A percentile compares a stretch with the other conserved stretches of the same genome.
Evolutionary conservation across 345 rosid species (phyloP).

Genomic region (Corchorus olitorius): DNA sequence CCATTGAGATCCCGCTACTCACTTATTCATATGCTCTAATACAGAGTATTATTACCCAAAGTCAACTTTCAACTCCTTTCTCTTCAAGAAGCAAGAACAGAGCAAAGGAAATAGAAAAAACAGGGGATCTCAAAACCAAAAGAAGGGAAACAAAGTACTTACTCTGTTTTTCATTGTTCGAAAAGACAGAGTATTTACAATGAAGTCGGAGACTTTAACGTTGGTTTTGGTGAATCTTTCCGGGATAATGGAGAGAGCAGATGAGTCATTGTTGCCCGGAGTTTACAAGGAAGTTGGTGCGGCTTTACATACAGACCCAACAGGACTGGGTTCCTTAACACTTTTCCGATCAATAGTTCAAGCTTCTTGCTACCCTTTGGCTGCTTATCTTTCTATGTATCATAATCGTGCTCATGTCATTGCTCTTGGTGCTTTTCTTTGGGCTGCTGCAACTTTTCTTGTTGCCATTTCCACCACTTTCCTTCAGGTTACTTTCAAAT

Average conservation of each 20-base stretch:
- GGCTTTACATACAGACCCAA: conserved; percentile 59
- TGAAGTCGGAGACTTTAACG: conserved; percentile 57
- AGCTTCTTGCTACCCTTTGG: conserved; percentile 58
- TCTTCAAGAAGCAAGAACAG: neutral
- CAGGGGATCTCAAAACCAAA: conserved; percentile 6
- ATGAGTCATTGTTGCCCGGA: conserved; percentile 69
- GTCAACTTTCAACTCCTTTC: neutral
- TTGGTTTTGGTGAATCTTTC: conserved; percentile 64
- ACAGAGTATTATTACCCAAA: neutral
- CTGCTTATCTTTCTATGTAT: conserved; percentile 57
- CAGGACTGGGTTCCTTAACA: conserved; percentile 61
- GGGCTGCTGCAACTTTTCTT: conserved; percentile 72
- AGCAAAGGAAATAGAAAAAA: neutral
- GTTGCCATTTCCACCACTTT: conserved; percentile 69
- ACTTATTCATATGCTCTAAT: neutral
- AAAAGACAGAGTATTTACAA: conserved; percentile 1
- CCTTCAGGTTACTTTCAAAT: conserved; percentile 44
- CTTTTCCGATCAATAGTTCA: conserved; percentile 69
- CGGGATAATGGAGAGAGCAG: conserved; percentile 65
- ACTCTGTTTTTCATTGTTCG: neutral
- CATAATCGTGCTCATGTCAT: conserved; percentile 72
- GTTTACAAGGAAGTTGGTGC: conserved; percentile 74
- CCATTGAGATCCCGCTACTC: neutral
- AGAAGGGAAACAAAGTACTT: neutral
- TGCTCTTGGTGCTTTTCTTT: conserved; percentile 69